Conservation (phyloP, 495 filamentous ascomycete species). For the Penicillium angulare region DNA sequence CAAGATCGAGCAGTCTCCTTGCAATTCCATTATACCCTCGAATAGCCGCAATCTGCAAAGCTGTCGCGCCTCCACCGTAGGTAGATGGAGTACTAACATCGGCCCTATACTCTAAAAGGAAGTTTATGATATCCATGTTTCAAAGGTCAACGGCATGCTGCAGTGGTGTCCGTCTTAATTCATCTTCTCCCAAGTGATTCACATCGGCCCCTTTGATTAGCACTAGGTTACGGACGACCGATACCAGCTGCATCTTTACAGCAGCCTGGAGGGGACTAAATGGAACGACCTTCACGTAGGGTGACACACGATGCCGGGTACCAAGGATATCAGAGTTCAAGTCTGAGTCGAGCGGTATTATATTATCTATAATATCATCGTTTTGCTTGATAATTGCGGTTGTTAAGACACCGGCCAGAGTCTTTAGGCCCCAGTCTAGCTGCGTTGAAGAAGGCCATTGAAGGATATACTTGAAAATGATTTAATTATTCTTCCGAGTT, state of each 20-base stretch:
- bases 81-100: conserved; percentile 20
- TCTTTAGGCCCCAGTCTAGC: not conserved
- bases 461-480: not conserved
- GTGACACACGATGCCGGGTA: not conserved
- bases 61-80: conserved; percentile 6
- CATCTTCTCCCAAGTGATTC: not conserved
- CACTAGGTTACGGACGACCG: not conserved
- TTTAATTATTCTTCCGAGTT: not conserved
- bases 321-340: not conserved
- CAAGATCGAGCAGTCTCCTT: not conserved
- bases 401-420: not conserved
- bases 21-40: conserved; percentile 19
- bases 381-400: not conserved
- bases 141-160: conserved; percentile 1
- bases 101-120: conserved; percentile 15
- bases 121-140: conserved; percentile 1
- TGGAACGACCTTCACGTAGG: not conserved
- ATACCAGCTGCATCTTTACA: not conserved
- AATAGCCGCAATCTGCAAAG: conserved; percentile 21
- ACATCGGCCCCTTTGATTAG: not conserved
- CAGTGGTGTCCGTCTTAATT: not conserved
- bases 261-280: not conserved
- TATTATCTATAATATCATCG: not conserved
- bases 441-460: not conserved
- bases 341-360: not conserved